Evolutionary conservation across 192 early-diverging fungal genomes (phyloP).

Genomic region (Coemansia sp.): DNA sequence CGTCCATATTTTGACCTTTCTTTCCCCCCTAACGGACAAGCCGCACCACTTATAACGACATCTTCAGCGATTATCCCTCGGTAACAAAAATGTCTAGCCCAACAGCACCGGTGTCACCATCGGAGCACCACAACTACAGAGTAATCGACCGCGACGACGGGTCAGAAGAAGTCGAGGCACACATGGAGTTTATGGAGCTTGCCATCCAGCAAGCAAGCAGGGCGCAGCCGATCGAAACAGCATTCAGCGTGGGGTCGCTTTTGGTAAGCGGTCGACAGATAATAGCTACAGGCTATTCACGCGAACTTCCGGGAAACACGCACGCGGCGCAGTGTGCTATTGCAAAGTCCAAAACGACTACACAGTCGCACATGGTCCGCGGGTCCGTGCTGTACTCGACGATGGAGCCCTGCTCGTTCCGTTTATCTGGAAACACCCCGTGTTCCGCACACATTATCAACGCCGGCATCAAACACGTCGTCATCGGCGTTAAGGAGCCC

Average conservation of each 20-base stretch:
- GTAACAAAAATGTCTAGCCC: conserved; percentile 1
- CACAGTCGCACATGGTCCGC: conserved; percentile 24
- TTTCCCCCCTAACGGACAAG: not conserved
- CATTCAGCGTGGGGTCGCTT: conserved; percentile 94
- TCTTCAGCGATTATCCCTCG: not conserved
- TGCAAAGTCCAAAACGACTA: conserved; percentile 64
- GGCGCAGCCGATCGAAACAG: conserved; percentile 74
- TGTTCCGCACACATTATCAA: conserved; percentile 76
- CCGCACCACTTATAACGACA: too few relatives aligned
- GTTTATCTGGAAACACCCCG: conserved; percentile 81
- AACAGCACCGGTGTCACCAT: not conserved
- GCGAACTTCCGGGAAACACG: conserved; percentile 94
- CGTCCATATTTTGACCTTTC: not conserved
- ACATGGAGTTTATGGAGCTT: conserved; percentile 75
- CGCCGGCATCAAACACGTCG: conserved; percentile 68
- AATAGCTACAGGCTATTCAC: conserved; percentile 84
- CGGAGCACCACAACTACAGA: conserved; percentile 16
- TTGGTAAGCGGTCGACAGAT: conserved; percentile 60
- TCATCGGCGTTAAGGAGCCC: conserved; percentile 93
- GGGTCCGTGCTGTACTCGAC: conserved; percentile 88
- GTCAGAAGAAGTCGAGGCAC: conserved; percentile 45
- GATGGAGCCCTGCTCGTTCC: conserved; percentile 95
- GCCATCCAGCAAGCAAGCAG: conserved; percentile 84
- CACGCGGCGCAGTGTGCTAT: conserved; percentile 94
- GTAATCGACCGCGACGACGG: conserved; percentile 47